Evolutionary conservation across 345 rosid species (phyloP), one percentile per base, ranked within the genome.

Genomic region (Populus simonii): DNA sequence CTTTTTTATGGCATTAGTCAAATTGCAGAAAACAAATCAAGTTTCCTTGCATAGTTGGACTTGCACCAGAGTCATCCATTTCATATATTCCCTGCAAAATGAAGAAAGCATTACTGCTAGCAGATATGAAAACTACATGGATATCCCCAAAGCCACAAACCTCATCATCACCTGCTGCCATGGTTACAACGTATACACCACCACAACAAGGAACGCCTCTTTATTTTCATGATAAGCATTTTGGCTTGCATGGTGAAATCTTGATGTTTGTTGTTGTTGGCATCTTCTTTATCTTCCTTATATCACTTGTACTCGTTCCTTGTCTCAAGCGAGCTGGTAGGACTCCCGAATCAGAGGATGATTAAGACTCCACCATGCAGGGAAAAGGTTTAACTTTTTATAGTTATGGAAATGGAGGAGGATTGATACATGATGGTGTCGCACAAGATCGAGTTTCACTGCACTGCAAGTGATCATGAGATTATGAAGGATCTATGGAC

Each of bases 221-320:
- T 73, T 73, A 83, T 74, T 77, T 83, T 49, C 75, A 69, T 25
- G 91, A 87, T 74, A 82, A 68, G 78, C 75, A 59, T 59, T 90
- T 84, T 36, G 89, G 83, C 17, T 69, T 87, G 68, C 85, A 90
- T 49, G 91, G 93, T 47, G 85, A 82, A 82, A 84, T 88, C 75
- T 35, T 79, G 77, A 71, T 77, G 82, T 8, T 87, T 25, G 63
- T 79, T 72, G 49, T 84, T 43, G 84, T 87, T 2, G 7, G 74
- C 25, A 2, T 81, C 76, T 88, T 90, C 73, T 77, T 86, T 29
- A 22, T 79, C 45, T 87, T 86, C 75, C 87, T 88, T 72, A 27
- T 84, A 20, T 73, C 82, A 36, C 35, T 90, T 27, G 61, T 87
- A 1, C 63, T 86, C 41, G 66, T 84, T 69, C 89, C 89, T 75